phyloP scores from a whole-genome alignment of 2,329 filamentous ascomycete genomes.

The Fusarium sp. region DNA sequence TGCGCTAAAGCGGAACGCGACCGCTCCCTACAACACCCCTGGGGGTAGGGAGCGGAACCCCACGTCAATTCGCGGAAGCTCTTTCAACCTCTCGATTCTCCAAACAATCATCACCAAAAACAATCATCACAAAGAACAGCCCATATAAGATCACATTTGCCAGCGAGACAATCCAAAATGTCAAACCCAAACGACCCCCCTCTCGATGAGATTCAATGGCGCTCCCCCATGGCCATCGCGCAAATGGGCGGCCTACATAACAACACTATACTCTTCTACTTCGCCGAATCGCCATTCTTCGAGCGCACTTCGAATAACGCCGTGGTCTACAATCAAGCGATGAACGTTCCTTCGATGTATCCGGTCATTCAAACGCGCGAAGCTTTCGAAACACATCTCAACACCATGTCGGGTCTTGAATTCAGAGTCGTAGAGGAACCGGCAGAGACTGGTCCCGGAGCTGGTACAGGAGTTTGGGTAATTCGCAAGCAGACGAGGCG shows the following conservation, averaged over 20 bases:
- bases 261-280: conserved; percentile 75
- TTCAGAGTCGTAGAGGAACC: conserved; percentile 74
- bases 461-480: conserved; percentile 75
- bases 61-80: conserved; percentile 25
- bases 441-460: conserved; percentile 71
- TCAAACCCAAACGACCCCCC: conserved; percentile 61
- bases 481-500: conserved; percentile 74
- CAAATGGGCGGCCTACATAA: conserved; percentile 70
- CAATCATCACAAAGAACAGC: not conserved
- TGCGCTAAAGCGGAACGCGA: conserved; percentile 25
- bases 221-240: conserved; percentile 61
- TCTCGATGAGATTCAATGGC: conserved; percentile 76
- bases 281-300: conserved; percentile 74
- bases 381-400: conserved; percentile 70
- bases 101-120: conserved; percentile 18
- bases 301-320: conserved; percentile 76
- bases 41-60: conserved; percentile 31
- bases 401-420: conserved; percentile 74
- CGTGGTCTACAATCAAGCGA: conserved; percentile 69
- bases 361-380: conserved; percentile 70
- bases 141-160: not conserved
- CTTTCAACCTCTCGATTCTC: conserved; percentile 2
- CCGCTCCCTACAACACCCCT: conserved; percentile 19
- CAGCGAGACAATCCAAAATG: conserved; percentile 49
- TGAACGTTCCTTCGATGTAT: conserved; percentile 69